Base-by-base conservation (phyloP, 176 grass and related monocot species). In the Bolboschoenus planiculmis region DNA sequence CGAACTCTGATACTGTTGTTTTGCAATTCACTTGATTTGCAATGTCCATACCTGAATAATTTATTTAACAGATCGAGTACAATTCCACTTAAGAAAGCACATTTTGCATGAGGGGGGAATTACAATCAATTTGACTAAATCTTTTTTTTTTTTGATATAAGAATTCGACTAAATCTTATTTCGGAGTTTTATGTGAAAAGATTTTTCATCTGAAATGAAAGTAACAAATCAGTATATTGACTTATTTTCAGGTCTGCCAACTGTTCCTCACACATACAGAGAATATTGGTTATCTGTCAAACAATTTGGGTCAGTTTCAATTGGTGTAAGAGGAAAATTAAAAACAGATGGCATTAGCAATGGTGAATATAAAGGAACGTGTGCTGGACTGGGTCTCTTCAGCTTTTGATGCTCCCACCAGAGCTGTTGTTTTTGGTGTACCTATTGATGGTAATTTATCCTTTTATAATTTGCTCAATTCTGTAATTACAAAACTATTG, bases 371-470 rank as follows among this genome's bases (percentile, higher is more conserved):
- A 83, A 97, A 92, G 0, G 84, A 84, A 5, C 85, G 84, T 35
- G 87, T 81, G 26, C 67, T 94, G 48, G 83, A 87, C 70, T 88
- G 92, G 81, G 78, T 94, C 56, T 92, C 95, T 29, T 83, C 87
- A 40, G 88, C 86, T 54, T 93, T 93, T 74, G 93, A 95, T 29
- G 90, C 87, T 10, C 95, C 92, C 53, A 90, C 95, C 47, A 72
- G 87, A 59, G 92, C 92, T 0, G 95, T 95, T 88, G 87, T 98
- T 82, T 95, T 98, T 15, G 92, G 95, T 39, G 85, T 98, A 78
- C 92, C 90, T 70, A 93, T 98, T 51, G 95, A 98, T 86, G 95
- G 92, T 98, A 70, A 14, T 18, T 43, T 71, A 34, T 87, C 81
- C 29, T 39, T 42, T 81, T 33, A 58, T 34, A 50, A 47, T 79